A percentile compares a stretch with the other conserved stretches of the same genome.
Conservation (phyloP, 768 basidiomycete species). For the Termitomyces sp. region DNA sequence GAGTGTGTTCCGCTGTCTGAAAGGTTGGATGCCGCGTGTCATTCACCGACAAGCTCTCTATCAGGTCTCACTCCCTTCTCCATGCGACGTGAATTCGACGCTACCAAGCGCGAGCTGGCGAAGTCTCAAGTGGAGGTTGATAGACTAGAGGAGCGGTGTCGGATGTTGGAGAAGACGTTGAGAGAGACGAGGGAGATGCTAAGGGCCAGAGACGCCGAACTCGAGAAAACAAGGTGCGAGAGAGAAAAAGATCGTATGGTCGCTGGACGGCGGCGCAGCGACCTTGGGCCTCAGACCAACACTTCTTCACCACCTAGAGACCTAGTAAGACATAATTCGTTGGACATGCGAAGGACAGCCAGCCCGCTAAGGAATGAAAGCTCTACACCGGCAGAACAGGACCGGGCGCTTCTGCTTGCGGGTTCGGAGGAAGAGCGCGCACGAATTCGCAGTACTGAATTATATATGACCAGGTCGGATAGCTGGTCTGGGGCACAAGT, state of each 20-base stretch:
- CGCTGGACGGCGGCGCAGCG: constrained; percentile 25
- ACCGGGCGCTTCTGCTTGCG: constrained; percentile 9
- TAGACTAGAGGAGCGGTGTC: constrained; percentile 57
- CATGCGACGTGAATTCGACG: constrained; percentile 55
- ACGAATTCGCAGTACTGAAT: constrained; percentile 51
- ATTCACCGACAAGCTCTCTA: constrained; percentile 35
- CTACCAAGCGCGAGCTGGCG: constrained; percentile 47
- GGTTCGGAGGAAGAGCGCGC: constrained; percentile 48
- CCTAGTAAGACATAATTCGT: constrained; percentile 20
- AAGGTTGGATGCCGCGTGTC: constrained; percentile 42
- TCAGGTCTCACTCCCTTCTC: constrained; percentile 32
- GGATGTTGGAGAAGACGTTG: constrained; percentile 54
- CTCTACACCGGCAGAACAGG: constrained; percentile 13
- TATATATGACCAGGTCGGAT: constrained; percentile 70
- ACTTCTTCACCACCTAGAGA: constrained; percentile 9
- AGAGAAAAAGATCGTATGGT: constrained; percentile 27
- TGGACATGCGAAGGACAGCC: constrained; percentile 26
- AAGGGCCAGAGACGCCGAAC: constrained; percentile 51
- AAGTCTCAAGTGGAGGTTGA: constrained; percentile 47
- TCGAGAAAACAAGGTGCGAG: constrained; percentile 44
- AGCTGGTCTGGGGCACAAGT: constrained; percentile 73
- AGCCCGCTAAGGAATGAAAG: constrained; percentile 14
- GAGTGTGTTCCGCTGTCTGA: constrained; percentile 41
- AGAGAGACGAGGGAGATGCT: constrained; percentile 60
- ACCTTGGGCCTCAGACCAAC: constrained; percentile 20